Base-by-base conservation (phyloP, 2,329 filamentous ascomycete genomes). In the Ophiosphaerella korrae region DNA sequence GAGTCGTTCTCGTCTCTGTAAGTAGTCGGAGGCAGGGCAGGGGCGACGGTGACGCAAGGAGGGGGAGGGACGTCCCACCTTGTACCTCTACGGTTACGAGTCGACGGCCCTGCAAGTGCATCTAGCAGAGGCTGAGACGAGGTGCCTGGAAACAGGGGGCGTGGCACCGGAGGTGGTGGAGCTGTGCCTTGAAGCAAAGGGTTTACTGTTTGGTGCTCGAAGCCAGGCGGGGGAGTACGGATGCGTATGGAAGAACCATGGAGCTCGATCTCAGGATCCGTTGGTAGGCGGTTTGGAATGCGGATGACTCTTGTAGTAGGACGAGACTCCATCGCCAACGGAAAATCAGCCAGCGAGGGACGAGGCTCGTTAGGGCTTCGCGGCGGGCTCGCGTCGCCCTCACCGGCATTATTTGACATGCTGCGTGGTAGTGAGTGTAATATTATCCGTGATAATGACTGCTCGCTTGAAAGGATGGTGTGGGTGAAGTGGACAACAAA, bases 1-100 rank as follows among this genome's bases (percentile, higher is more conserved):
- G 31, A 8, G 26, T 29, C 26, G 7, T 7, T 11, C 26, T 60
- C 39, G 21, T 68, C 63, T 14, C 49, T 58, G 47, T 67, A 68
- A 18, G 31, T 7, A 5, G 49, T 60, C 24, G 35, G 34, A 18
- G 52, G 48, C 5, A 68, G 50, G 5, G 42, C 11, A 4, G 52
- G 42, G 6, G 55, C 39, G 8, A 62, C n/a, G 5, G 55, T 57
- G 3, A 50, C 51, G 23, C 50, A n/a, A 16, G 52, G 44, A 31
- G 40, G 40, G 21, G 24, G 40, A 16, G 24, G 39, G 2, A 31
- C 13, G 21, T 48, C 39, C 13, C 48, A 43, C 34, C 39, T 40
- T 37, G 9, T n/a, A n/a, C 1, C 7, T 5, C 33, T 34, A 14
- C 33, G 33, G 33, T 7, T 7, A 34, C 18, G 18, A 21, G 3